Base-by-base conservation (phyloP, 1,139 yeast species). In the Pichia kudriavzevii region DNA sequence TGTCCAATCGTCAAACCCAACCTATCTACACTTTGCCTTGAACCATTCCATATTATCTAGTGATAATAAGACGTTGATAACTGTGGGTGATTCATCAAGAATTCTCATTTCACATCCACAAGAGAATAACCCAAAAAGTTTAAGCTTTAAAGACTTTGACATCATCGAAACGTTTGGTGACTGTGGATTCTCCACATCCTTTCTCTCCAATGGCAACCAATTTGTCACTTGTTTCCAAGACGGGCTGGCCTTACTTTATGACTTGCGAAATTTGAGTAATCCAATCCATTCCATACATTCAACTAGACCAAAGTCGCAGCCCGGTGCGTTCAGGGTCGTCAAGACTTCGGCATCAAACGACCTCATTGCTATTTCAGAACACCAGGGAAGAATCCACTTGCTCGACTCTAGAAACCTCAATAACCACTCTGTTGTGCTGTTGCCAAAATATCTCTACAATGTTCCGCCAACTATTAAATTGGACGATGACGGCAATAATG, bases 151-250 rank as follows among this genome's bases (percentile, higher is more conserved):
- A 6, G 32, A 34, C 27, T 36, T 30, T 11, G 56, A 59, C 26
- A 47, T 66, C 3, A 58, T 81, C 26, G 65, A 67, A 30, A 78
- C 88, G 0, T 59, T 64, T 9, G 79, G 81, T 37, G 94, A 82
- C 46, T 72, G 80, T 36, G 96, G 95, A 4, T 84, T 87, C 53
- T 85, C 94, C 3, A 74, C 84, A 1, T 72, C 81, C n/a, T 85
- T 78, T 59, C 78, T 80, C 44, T 69, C 79, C 14, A 75, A 80
- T 34, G 94, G 91, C 14, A 50, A 69, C 40, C 67, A 77, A 47
- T 81, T 87, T 56, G 79, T 94, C 2, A 75, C 84, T 0, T 78
- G 88, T 17, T 85, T 84, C 55, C 95, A 87, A 58, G 87, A 82
- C 52, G 96, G 97, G 7, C 63, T 75, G 22, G 79, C 93, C 43